Evolutionary conservation across 768 basidiomycete species (phyloP).

Genomic region (Tylopilus vinaceipallidus): DNA sequence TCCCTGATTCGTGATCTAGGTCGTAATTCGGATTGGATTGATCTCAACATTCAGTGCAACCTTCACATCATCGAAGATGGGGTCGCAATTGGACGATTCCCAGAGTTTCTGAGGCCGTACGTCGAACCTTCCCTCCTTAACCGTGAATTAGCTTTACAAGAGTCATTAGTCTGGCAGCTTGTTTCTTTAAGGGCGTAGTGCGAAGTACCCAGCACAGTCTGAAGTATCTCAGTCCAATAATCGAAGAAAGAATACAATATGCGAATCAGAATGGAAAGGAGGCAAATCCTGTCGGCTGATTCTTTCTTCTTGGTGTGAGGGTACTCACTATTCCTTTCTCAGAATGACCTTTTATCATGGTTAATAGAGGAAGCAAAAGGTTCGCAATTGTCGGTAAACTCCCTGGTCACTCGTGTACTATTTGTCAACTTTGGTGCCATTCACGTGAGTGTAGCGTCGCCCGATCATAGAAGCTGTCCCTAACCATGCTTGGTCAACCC

Average conservation of each 20-base stretch:
- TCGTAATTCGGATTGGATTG: conserved; percentile 7
- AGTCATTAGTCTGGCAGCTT: too few relatives aligned
- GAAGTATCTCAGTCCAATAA: background rate
- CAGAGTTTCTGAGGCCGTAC: conserved; percentile 33
- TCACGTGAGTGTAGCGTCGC: conserved; percentile 15
- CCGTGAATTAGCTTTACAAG: too few relatives aligned
- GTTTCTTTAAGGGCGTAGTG: conserved; percentile 4
- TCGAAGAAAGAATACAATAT: conserved; percentile 1
- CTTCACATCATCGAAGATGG: conserved; percentile 24
- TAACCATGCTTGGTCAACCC: background rate
- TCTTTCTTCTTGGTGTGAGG: background rate
- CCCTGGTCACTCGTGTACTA: conserved; percentile 23
- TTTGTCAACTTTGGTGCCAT: conserved; percentile 19
- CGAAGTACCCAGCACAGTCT: conserved; percentile 4
- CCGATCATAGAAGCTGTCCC: too few relatives aligned
- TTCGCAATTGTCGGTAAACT: conserved; percentile 8
- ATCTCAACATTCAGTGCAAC: conserved; percentile 31
- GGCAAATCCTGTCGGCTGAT: conserved; percentile 31
- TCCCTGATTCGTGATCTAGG: background rate
- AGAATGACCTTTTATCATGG: conserved; percentile 38
- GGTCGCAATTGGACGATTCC: conserved; percentile 13
- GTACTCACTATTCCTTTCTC: background rate
- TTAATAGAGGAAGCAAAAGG: conserved; percentile 26
- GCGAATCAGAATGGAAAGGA: conserved; percentile 23
- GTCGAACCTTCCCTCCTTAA: background rate